Evolutionary conservation across 2,329 filamentous ascomycete species (phyloP).

Genomic region (Emydomyces testavorans): DNA sequence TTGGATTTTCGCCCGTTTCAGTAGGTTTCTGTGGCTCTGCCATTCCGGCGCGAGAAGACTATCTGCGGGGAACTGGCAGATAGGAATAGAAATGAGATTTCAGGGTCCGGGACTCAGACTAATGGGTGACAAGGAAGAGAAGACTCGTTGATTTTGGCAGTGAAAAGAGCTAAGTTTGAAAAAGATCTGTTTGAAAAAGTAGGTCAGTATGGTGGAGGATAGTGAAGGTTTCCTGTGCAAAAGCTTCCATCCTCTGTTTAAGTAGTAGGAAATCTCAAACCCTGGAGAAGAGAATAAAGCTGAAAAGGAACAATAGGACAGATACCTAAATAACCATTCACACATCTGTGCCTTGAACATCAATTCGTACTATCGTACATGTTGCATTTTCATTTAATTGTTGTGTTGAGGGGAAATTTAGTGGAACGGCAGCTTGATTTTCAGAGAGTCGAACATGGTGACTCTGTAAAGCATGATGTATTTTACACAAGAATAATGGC

Average conservation of each 20-base stretch:
- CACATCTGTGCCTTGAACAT: not conserved
- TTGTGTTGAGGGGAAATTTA: conserved; percentile 10
- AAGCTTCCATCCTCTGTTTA: not conserved
- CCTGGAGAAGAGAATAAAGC: not conserved
- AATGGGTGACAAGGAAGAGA: not conserved
- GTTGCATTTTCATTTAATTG: not conserved
- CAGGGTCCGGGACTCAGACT: not conserved
- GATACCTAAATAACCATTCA: not conserved
- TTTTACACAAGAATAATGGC: conserved; percentile 2
- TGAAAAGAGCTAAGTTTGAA: not conserved
- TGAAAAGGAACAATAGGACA: not conserved
- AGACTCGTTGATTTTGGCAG: not conserved
- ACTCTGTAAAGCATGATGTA: not conserved
- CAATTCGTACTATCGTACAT: not conserved
- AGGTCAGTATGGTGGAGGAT: not conserved
- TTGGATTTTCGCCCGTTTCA: conserved; percentile 22
- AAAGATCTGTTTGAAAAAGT: not conserved
- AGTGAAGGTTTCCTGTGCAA: not conserved
- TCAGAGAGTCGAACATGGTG: not conserved
- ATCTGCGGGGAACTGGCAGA: not conserved
- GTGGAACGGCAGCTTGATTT: not conserved
- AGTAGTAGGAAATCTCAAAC: not conserved
- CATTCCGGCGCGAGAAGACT: conserved; percentile 20
- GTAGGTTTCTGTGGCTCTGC: conserved; percentile 30
- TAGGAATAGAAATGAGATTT: not conserved